Percentiles rank a stretch among this genome's conserved stretches.
phyloP scores from a whole-genome alignment of 805 yeast genomes.

The Yueomyces sp. region DNA sequence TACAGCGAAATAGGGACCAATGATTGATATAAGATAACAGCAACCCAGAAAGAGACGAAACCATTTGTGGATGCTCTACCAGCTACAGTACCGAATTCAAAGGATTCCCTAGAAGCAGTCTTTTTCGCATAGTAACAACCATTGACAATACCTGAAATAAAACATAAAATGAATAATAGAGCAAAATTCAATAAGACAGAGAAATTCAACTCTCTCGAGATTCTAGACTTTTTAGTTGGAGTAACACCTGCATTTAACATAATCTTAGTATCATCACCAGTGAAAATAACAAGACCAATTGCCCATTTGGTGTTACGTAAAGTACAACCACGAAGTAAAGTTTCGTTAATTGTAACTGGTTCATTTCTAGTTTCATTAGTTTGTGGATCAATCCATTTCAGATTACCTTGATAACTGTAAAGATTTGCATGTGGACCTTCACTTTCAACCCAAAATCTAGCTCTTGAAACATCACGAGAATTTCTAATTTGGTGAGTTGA shows the following conservation, averaged over 20 bases:
- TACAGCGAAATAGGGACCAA: constrained; percentile 75
- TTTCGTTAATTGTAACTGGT: constrained; percentile 54
- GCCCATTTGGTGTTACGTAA: constrained; percentile 77
- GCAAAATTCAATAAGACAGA: constrained; percentile 56
- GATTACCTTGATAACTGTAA: constrained; percentile 63
- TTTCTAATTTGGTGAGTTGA: constrained; percentile 39
- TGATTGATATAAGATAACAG: constrained; percentile 63
- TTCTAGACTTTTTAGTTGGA: constrained; percentile 64
- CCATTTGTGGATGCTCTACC: constrained; percentile 57
- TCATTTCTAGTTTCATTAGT: constrained; percentile 31
- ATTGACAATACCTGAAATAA: constrained; percentile 56
- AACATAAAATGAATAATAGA: constrained; percentile 51
- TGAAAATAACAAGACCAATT: constrained; percentile 60
- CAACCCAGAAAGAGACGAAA: constrained; percentile 58
- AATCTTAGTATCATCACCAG: constrained; percentile 70
- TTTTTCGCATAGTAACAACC: constrained; percentile 45
- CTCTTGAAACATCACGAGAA: constrained; percentile 34
- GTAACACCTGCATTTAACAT: constrained; percentile 73
- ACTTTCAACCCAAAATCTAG: constrained; percentile 58
- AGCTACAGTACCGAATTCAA: constrained; percentile 59
- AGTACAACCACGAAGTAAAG: constrained; percentile 64
- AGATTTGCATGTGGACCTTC: constrained; percentile 77
- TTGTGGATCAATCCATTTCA: constrained; percentile 33
- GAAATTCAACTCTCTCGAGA: constrained; percentile 57
- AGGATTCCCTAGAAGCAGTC: constrained; percentile 42